Percentiles rank a stretch among this genome's conserved stretches.
Evolutionary conservation across 768 basidiomycete genomes (phyloP).

Genomic region (Lactarius hengduanensis): DNA sequence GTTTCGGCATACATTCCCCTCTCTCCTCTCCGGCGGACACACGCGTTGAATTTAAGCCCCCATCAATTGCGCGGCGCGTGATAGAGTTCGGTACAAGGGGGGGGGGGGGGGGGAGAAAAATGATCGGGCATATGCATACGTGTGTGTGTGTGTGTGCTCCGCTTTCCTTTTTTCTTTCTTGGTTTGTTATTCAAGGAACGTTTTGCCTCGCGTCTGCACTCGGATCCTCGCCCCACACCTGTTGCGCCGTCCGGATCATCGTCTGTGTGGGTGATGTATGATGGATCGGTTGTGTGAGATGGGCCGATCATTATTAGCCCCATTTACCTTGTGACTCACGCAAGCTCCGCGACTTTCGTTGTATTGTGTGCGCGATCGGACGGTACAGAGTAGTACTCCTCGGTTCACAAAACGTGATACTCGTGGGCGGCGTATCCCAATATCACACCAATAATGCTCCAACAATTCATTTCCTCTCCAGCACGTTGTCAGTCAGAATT

Average conservation of each 20-base stretch:
- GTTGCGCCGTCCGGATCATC: slow-evolving; percentile 1
- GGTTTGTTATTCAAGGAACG: not conserved
- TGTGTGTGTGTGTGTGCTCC: not conserved
- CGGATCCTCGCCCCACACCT: not conserved
- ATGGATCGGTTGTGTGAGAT: not conserved
- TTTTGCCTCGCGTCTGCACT: not conserved
- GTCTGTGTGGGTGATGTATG: not conserved
- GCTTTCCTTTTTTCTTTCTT: not conserved
- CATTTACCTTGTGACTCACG: not conserved
- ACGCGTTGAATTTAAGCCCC: not conserved
- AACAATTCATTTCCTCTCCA: slow-evolving; percentile 9
- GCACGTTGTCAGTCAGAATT: slow-evolving; percentile 14
- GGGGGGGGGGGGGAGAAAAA: not conserved
- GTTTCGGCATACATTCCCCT: not conserved
- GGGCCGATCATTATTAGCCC: not conserved
- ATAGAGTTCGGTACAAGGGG: not conserved
- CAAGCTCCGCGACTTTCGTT: slow-evolving; percentile 7
- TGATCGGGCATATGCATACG: not conserved
- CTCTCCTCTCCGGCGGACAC: not conserved
- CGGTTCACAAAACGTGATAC: not conserved
- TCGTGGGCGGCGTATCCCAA: not conserved
- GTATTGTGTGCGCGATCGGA: not conserved
- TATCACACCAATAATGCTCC: not conserved
- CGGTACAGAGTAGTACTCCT: not conserved
- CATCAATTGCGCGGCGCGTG: not conserved